A percentile compares a stretch with the other conserved stretches of the same genome.
phyloP scores from a whole-genome alignment of 2,329 filamentous ascomycete species.

The Nannizzia gypsea region DNA sequence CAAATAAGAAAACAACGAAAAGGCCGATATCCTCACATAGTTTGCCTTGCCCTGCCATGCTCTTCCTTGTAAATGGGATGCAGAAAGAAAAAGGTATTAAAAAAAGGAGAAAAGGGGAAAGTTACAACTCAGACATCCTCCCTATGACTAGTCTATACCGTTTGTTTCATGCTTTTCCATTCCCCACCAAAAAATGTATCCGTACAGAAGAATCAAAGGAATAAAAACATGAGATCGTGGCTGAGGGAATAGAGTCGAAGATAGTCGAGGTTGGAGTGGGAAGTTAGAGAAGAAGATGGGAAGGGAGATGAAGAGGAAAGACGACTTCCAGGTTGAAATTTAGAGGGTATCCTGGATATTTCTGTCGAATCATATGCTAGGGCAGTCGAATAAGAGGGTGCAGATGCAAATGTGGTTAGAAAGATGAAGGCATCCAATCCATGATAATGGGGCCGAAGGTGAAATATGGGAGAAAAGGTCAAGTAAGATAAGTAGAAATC shows the following conservation, averaged over 20 bases:
- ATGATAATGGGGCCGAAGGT: neutral
- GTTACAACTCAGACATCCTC: neutral
- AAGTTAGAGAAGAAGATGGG: neutral
- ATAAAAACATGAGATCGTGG: neutral
- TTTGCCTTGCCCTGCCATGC: no score
- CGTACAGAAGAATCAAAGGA: neutral
- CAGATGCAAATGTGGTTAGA: neutral
- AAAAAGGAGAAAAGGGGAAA: neutral
- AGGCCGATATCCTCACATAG: no score
- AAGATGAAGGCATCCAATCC: neutral
- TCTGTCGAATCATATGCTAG: neutral
- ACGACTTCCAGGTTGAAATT: neutral
- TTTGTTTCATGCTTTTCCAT: neutral
- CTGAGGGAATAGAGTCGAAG: neutral
- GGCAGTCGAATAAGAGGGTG: neutral
- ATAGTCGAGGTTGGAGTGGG: neutral
- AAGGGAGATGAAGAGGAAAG: neutral
- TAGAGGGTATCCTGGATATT: neutral
- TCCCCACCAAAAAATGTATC: neutral
- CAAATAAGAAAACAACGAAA: no score
- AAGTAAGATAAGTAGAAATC: neutral
- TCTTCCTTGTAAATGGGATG: no score
- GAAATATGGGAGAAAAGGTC: neutral
- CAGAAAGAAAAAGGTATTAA: neutral
- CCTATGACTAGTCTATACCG: neutral